Percentiles rank a stretch among this genome's conserved stretches.
phyloP scores from a whole-genome alignment of 495 filamentous ascomycete species.

The Aspergillus bridgeri region DNA sequence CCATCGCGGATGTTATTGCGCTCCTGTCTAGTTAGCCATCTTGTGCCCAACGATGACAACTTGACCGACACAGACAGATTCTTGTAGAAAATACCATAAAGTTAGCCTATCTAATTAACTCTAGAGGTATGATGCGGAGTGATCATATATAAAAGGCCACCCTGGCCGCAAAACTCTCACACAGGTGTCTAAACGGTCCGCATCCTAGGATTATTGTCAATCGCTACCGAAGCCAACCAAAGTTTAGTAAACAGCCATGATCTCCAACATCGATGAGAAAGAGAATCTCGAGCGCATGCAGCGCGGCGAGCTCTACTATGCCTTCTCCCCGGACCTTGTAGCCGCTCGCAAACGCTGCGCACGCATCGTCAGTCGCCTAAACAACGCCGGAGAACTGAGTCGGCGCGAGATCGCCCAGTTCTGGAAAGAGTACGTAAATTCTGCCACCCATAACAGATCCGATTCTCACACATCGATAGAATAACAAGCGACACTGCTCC shows the following conservation, averaged over 20 bases:
- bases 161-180: neutral
- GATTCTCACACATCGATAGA: constrained; percentile 1
- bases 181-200: neutral
- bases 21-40: too few relatives aligned
- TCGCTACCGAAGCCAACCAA: neutral
- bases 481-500: constrained; percentile 8
- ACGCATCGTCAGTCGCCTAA: constrained; percentile 1
- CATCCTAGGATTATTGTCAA: too few relatives aligned
- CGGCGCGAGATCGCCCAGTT: constrained; percentile 5
- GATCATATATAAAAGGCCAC: neutral
- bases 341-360: constrained; percentile 11
- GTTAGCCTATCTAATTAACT: too few relatives aligned
- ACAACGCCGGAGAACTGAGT: constrained; percentile 1
- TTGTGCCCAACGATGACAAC: too few relatives aligned
- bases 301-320: constrained; percentile 14
- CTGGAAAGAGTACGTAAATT: constrained; percentile 5
- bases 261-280: constrained; percentile 6
- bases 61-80: too few relatives aligned
- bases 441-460: neutral
- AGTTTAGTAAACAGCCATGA: neutral
- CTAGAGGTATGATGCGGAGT: too few relatives aligned
- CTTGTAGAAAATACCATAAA: too few relatives aligned
- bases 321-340: constrained; percentile 8
- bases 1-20: too few relatives aligned
- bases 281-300: constrained; percentile 13